Conservation (phyloP, 2,329 filamentous ascomycete species). For the Hypomyces rosellus region DNA sequence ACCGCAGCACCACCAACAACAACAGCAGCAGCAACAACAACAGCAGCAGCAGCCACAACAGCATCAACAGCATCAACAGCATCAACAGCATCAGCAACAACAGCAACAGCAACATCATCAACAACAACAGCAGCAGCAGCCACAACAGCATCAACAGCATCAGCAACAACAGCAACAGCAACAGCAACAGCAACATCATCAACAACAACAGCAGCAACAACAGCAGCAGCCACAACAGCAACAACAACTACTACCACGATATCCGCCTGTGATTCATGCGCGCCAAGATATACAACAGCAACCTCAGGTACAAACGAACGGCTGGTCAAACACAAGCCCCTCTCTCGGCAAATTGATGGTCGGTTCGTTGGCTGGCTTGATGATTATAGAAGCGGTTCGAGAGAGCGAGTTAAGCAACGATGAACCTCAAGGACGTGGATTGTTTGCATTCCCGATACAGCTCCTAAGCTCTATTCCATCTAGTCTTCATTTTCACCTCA, state of each 20-base stretch:
- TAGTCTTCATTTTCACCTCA: slow-evolving; percentile 44
- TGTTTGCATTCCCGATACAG: slow-evolving; percentile 58
- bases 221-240: slow-evolving; percentile 42
- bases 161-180: slow-evolving; percentile 23
- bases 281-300: slow-evolving; percentile 32
- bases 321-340: slow-evolving; percentile 49
- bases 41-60: no score
- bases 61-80: no score
- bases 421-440: slow-evolving; percentile 57
- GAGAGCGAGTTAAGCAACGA: slow-evolving; percentile 61
- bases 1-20: slow-evolving; percentile 27
- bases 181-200: slow-evolving; percentile 51
- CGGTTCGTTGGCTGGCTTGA: slow-evolving; percentile 82
- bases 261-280: slow-evolving; percentile 9
- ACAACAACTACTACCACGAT: slow-evolving; percentile 42
- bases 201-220: no score
- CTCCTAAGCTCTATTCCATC: slow-evolving; percentile 45
- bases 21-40: no score
- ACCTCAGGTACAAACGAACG: slow-evolving; percentile 42
- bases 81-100: no score
- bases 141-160: slow-evolving; percentile 19
- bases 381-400: slow-evolving; percentile 78
- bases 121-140: no score
- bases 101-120: no score
- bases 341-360: slow-evolving; percentile 80